Conservation (phyloP, 1,284 basidiomycete genomes). For the Vanrija sp. region DNA sequence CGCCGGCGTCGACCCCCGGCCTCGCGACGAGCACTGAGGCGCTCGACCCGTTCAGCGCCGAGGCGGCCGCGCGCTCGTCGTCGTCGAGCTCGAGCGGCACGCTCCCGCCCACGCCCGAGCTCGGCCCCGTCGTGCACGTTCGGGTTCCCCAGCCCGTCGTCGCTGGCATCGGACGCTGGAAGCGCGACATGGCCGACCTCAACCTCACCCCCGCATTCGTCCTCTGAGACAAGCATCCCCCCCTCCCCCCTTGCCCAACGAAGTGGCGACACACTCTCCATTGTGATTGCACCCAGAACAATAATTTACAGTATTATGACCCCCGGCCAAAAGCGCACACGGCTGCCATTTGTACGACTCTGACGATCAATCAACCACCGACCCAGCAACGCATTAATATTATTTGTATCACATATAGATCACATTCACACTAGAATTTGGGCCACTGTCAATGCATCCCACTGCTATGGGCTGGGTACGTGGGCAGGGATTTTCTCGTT, state of each 20-base stretch:
- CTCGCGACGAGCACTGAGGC: background rate
- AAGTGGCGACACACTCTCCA: background rate
- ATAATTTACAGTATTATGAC: too few species aligned
- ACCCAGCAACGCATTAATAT: too few species aligned
- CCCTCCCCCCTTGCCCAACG: too few species aligned
- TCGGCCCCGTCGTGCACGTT: background rate
- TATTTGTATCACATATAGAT: background rate
- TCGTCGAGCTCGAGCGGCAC: background rate
- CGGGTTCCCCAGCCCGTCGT: background rate
- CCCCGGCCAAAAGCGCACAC: too few species aligned
- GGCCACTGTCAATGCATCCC: background rate
- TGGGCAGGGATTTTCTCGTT: too few species aligned
- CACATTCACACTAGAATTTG: background rate
- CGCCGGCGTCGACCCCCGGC: conserved; percentile 6
- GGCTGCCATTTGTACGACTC: too few species aligned
- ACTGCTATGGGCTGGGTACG: too few species aligned
- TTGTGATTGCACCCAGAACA: too few species aligned
- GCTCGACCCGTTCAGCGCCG: background rate
- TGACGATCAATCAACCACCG: too few species aligned
- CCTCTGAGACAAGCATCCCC: too few species aligned
- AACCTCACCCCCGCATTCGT: background rate
- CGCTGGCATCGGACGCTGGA: background rate
- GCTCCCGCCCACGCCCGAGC: conserved; percentile 2
- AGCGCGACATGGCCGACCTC: too few species aligned
- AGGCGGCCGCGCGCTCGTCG: background rate